A percentile compares a stretch with the other conserved stretches of the same genome.
Conservation (phyloP, 345 rosid species). For the Heritiera fomes region DNA sequence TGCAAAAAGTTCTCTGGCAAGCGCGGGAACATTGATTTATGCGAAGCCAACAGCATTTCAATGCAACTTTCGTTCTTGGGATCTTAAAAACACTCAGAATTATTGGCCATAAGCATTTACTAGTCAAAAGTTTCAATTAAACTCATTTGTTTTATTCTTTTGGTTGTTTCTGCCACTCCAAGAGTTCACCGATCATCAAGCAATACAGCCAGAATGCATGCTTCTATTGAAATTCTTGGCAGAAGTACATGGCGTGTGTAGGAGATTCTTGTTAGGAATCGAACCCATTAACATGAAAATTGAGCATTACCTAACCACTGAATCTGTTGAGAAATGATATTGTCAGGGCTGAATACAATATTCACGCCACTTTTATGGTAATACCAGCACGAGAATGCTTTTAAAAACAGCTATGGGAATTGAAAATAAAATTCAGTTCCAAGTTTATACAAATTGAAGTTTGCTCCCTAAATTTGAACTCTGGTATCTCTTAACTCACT, state of each 20-base stretch:
- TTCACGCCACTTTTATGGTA: not conserved
- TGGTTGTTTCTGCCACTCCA: not conserved
- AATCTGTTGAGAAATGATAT: constrained; percentile 17
- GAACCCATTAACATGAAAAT: constrained; percentile 5
- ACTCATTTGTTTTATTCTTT: no score
- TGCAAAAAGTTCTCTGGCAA: no score
- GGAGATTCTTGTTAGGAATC: not conserved
- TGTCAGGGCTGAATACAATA: not conserved
- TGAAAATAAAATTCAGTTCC: not conserved
- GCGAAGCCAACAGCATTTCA: no score
- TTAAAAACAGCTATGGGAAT: not conserved
- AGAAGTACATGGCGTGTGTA: not conserved
- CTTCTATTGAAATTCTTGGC: not conserved
- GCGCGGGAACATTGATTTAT: no score
- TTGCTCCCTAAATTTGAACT: not conserved
- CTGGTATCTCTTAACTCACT: not conserved
- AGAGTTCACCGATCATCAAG: not conserved
- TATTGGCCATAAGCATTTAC: no score
- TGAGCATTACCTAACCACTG: constrained; percentile 10
- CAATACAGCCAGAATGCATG: not conserved
- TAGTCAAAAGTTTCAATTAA: no score
- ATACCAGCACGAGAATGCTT: not conserved
- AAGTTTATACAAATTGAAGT: not conserved
- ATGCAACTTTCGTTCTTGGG: no score
- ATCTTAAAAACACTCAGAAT: no score